These are phyloP conservation scores for Monosporozyma aquatica DNA, from an alignment of 805 yeast genomes.

Conservation along the genomic window DNA sequence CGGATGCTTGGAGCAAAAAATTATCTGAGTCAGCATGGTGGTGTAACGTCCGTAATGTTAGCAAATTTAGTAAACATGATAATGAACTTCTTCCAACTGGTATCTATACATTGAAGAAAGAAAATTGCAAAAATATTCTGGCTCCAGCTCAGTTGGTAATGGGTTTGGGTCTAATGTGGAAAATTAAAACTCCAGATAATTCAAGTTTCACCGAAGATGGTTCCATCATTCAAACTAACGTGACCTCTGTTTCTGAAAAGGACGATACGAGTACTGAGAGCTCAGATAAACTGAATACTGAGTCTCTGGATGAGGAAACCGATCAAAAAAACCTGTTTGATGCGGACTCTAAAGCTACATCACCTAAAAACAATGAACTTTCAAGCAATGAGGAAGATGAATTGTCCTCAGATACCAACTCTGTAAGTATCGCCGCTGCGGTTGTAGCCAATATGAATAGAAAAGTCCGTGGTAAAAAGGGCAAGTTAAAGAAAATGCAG, in stretches of 20 bases:
- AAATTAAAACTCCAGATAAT: constrained; percentile 39
- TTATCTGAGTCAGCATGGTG: constrained; percentile 79
- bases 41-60: constrained; percentile 58
- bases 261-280: too few species aligned
- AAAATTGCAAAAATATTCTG: constrained; percentile 46
- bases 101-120: constrained; percentile 43
- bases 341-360: background rate
- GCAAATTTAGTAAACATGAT: constrained; percentile 57
- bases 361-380: too few species aligned
- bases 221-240: too few species aligned
- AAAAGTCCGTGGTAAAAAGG: constrained; percentile 73
- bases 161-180: constrained; percentile 83
- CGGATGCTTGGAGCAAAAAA: constrained; percentile 86
- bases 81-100: constrained; percentile 48
- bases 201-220: constrained; percentile 4
- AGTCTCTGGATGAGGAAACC: constrained; percentile 9
- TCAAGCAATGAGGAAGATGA: constrained; percentile 2
- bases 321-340: constrained; percentile 5
- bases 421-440: constrained; percentile 6
- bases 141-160: constrained; percentile 79
- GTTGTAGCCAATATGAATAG: constrained; percentile 28
- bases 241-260: too few species aligned
- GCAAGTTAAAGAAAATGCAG: constrained; percentile 72
- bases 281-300: too few species aligned
- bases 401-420: constrained; percentile 1